Evolutionary conservation across 768 basidiomycete genomes (phyloP).

Genomic region (Gymnopilus dilepis): DNA sequence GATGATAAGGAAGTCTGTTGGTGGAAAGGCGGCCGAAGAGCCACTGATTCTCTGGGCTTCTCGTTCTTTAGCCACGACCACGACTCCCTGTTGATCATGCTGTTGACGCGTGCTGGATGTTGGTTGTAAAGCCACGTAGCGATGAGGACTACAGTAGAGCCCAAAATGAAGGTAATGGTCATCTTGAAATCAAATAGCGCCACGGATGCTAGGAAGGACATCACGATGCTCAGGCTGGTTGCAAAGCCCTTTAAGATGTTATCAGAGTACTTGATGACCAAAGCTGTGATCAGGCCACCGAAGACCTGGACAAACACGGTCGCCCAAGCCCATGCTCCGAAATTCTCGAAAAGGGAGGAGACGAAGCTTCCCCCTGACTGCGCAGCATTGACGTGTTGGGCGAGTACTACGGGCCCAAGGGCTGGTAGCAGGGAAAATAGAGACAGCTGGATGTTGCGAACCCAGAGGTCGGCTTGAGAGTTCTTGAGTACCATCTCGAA

Average conservation of each 20-base stretch:
- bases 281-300: conserved; percentile 90
- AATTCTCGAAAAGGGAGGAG: conserved; percentile 75
- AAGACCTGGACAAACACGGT: conserved; percentile 88
- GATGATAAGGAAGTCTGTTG: conserved; percentile 27
- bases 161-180: conserved; percentile 84
- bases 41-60: conserved; percentile 25
- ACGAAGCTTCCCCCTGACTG: conserved; percentile 44
- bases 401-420: conserved; percentile 73
- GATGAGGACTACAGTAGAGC: conserved; percentile 80
- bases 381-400: conserved; percentile 33
- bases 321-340: conserved; percentile 91
- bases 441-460: conserved; percentile 95
- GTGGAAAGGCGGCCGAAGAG: conserved; percentile 25
- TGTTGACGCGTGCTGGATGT: conserved; percentile 42
- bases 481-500: conserved; percentile 98
- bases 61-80: conserved; percentile 33
- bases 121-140: conserved; percentile 95
- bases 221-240: conserved; percentile 90
- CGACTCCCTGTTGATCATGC: conserved; percentile 23
- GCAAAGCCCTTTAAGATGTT: conserved; percentile 96
- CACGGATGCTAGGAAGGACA: conserved; percentile 92
- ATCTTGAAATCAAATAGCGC: conserved; percentile 90
- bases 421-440: conserved; percentile 94
- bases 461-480: conserved; percentile 90
- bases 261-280: conserved; percentile 94